Evolutionary conservation across 2,329 filamentous ascomycete genomes (phyloP).

Genomic region (Aureobasidium leucospermi): DNA sequence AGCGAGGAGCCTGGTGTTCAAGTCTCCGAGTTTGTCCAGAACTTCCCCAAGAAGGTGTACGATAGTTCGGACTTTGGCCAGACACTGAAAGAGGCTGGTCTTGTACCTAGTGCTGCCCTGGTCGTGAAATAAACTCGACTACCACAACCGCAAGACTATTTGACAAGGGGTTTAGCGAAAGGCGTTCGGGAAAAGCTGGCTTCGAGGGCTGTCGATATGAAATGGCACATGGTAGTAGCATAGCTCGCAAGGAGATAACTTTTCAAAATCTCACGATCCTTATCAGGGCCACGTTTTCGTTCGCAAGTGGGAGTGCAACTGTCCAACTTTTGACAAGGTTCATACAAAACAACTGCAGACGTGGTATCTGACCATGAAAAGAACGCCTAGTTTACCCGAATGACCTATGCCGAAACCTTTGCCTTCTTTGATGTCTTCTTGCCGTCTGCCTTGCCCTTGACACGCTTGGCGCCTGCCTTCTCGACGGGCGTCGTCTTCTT

Average conservation of each 20-base stretch:
- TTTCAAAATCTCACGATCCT: neutral
- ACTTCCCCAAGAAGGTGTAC: conserved; percentile 80
- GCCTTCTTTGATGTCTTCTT: conserved; percentile 28
- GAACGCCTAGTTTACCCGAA: neutral
- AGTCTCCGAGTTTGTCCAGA: conserved; percentile 73
- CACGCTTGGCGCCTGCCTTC: conserved; percentile 24
- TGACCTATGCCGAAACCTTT: conserved; percentile 17
- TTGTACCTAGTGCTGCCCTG: conserved; percentile 85
- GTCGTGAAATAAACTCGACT: conserved; percentile 49
- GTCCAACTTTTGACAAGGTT: too few species aligned
- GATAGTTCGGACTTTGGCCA: conserved; percentile 67
- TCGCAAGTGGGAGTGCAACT: neutral
- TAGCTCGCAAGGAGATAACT: neutral
- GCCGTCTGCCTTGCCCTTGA: conserved; percentile 27
- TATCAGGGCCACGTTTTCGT: neutral
- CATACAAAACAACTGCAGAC: neutral
- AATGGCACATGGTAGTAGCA: neutral
- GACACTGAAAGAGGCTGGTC: conserved; percentile 84
- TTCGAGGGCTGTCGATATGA: neutral
- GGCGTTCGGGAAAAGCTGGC: neutral
- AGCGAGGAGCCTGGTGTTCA: conserved; percentile 61
- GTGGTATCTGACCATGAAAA: conserved; percentile 10
- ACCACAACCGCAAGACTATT: neutral
- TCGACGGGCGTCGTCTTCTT: conserved; percentile 22
- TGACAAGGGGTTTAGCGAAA: neutral